These are phyloP conservation scores for Leptographium radiaticola DNA, from an alignment of 2,329 filamentous ascomycete species.

Conservation along the genomic window DNA sequence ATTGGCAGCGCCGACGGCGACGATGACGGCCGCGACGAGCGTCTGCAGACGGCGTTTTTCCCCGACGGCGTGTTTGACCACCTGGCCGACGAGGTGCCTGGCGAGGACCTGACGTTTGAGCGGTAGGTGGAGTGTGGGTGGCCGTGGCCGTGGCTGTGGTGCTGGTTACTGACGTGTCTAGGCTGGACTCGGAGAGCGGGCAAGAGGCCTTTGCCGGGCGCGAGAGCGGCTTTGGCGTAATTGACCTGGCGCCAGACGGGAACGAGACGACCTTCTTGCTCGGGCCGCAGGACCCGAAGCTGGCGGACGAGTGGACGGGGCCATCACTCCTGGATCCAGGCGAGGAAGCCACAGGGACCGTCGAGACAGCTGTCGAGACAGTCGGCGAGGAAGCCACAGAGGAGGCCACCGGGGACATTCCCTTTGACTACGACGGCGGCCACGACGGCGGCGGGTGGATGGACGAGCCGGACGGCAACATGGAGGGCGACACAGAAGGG, in stretches of 20 bases:
- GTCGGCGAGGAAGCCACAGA: neutral
- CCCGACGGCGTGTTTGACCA: constrained; percentile 31
- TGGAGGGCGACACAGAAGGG: neutral
- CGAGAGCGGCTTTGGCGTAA: constrained; percentile 35
- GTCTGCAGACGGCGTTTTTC: constrained; percentile 39
- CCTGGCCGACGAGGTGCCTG: constrained; percentile 22
- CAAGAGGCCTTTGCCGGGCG: constrained; percentile 24
- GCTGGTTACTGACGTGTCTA: neutral
- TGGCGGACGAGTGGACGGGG: constrained; percentile 12
- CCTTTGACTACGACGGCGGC: constrained; percentile 3
- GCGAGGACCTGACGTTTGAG: constrained; percentile 29
- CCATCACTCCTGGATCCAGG: too few species aligned
- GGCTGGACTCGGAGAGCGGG: constrained; percentile 26
- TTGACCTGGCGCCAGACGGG: constrained; percentile 33
- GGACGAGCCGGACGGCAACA: constrained; percentile 2
- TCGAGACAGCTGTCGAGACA: too few species aligned
- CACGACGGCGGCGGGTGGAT: constrained; percentile 1
- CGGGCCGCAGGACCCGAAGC: constrained; percentile 9
- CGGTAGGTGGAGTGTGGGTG: constrained; percentile 20
- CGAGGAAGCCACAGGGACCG: too few species aligned
- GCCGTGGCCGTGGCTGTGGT: neutral
- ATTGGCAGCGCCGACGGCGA: constrained; percentile 17
- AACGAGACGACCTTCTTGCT: constrained; percentile 36
- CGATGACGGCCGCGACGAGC: constrained; percentile 24
- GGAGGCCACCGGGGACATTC: neutral